Evolutionary conservation across 306 rosid species (phyloP).

Genomic region (Herpetospermum pedunculosum): DNA sequence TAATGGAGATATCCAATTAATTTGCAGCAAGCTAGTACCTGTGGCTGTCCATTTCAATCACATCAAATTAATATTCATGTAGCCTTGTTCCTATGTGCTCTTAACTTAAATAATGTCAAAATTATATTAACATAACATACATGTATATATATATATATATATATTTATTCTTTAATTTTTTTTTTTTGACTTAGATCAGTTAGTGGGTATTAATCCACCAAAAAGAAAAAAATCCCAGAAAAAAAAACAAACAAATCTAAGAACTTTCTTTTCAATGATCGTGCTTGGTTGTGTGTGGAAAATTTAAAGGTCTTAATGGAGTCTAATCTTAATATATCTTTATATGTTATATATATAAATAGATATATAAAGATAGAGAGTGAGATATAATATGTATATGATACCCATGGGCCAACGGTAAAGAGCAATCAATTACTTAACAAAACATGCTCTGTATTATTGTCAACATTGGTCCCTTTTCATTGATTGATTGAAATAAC

Average conservation of each 20-base stretch:
- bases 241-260: background rate
- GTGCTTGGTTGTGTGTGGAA: background rate
- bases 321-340: background rate
- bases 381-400: too few relatives aligned
- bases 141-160: background rate
- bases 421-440: background rate
- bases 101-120: background rate
- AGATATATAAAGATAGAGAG: too few relatives aligned
- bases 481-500: background rate
- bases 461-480: background rate
- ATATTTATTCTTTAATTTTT: background rate
- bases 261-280: background rate
- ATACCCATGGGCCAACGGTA: background rate
- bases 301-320: background rate
- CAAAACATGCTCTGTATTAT: background rate
- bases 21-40: background rate
- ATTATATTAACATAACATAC: background rate
- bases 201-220: background rate
- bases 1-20: background rate
- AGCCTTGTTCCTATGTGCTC: background rate
- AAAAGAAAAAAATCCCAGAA: background rate
- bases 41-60: constrained; percentile 4
- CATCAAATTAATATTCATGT: constrained; percentile 1
- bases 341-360: too few relatives aligned
- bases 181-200: background rate